phyloP scores from a whole-genome alignment of 306 rosid genomes.

The Vigna reflexopilosa region DNA sequence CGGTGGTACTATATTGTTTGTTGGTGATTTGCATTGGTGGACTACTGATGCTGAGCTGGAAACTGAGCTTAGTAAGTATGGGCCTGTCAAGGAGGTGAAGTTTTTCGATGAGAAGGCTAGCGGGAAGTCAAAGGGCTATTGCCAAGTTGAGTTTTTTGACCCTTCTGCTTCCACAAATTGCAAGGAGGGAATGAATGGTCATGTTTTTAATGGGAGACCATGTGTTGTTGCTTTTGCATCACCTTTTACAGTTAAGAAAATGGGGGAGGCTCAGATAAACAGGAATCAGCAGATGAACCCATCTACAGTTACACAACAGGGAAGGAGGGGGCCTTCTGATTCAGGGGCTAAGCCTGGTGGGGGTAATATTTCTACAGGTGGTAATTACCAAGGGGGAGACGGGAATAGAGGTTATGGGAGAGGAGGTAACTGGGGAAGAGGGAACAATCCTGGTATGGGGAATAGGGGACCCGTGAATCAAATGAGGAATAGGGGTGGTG shows the following conservation, averaged over 20 bases:
- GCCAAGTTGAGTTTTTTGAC: constrained; percentile 93
- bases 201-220: constrained; percentile 82
- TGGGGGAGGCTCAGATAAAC: constrained; percentile 93
- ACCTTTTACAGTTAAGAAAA: constrained; percentile 82
- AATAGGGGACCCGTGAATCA: constrained; percentile 82
- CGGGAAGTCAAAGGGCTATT: constrained; percentile 96
- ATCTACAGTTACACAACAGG: constrained; percentile 56
- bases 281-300: constrained; percentile 77
- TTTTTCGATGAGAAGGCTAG: constrained; percentile 98
- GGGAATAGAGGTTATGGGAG: constrained; percentile 82
- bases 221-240: constrained; percentile 92
- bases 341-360: constrained; percentile 69
- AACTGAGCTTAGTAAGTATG: constrained; percentile 80
- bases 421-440: constrained; percentile 97
- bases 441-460: constrained; percentile 83
- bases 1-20: constrained; percentile 68
- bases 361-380: constrained; percentile 73
- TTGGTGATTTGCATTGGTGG: constrained; percentile 99
- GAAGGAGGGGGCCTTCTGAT: constrained; percentile 80
- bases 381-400: constrained; percentile 94
- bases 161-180: constrained; percentile 71
- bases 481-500: constrained; percentile 89
- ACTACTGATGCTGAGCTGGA: constrained; percentile 95
- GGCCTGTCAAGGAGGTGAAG: constrained; percentile 90
- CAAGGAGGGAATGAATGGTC: constrained; percentile 94